Conservation (phyloP, 306 rosid species). For the Acacia confusa region DNA sequence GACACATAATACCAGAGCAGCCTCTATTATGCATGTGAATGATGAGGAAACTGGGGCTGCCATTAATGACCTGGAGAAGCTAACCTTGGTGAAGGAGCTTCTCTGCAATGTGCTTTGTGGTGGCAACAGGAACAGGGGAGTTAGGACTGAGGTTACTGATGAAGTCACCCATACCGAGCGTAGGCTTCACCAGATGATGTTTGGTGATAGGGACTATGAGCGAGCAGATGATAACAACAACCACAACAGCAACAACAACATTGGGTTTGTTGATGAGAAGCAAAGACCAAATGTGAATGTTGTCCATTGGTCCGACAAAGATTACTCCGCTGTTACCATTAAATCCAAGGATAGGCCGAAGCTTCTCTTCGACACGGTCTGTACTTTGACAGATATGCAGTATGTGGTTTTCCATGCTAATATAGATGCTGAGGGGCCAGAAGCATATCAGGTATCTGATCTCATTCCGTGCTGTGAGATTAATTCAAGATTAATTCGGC, state of each 20-base stretch:
- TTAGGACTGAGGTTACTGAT: conserved; percentile 77
- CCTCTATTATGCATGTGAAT: conserved; percentile 73
- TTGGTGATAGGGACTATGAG: conserved; percentile 90
- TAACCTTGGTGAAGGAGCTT: conserved; percentile 62
- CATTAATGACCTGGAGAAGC: conserved; percentile 62
- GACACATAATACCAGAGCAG: conserved; percentile 90
- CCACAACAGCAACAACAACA: background rate
- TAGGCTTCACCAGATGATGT: conserved; percentile 98
- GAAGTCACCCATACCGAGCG: conserved; percentile 75
- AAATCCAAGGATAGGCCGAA: conserved; percentile 82
- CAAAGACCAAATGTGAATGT: conserved; percentile 83
- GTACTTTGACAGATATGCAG: conserved; percentile 95
- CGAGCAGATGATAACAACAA: conserved; percentile 29
- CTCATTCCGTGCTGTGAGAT: conserved; percentile 2
- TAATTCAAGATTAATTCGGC: background rate
- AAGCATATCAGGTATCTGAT: conserved; percentile 80
- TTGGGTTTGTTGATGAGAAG: conserved; percentile 54
- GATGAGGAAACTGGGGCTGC: conserved; percentile 67
- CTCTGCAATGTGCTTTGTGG: conserved; percentile 89
- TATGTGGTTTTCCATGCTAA: conserved; percentile 93
- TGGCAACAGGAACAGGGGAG: conserved; percentile 64
- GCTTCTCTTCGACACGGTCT: conserved; percentile 90
- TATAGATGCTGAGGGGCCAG: conserved; percentile 81
- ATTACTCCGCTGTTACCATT: conserved; percentile 84
- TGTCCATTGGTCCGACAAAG: conserved; percentile 78